Percentiles rank a stretch among this genome's conserved stretches.
Conservation (phyloP, 23 red algal species). For the Agarophyton chilense region DNA sequence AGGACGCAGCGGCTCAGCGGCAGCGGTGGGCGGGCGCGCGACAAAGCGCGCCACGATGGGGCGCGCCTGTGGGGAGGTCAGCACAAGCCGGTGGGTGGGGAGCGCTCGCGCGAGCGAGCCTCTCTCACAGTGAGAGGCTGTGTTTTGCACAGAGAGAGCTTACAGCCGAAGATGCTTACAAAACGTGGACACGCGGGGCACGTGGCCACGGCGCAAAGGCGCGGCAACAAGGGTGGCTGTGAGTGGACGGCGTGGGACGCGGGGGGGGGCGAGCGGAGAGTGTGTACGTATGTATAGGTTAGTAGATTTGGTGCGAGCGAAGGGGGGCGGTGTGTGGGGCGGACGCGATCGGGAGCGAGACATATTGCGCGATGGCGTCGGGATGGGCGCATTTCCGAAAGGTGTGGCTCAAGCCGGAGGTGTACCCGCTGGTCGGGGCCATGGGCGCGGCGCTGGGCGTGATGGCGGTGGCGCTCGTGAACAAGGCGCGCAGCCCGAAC, state of each 20-base stretch:
- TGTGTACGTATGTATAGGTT: too few species aligned
- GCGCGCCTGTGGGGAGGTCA: background rate
- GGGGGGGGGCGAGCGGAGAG: too few species aligned
- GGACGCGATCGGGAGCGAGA: too few species aligned
- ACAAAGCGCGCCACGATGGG: background rate
- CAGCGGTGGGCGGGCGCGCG: background rate
- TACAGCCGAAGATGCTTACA: too few species aligned
- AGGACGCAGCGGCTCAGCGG: background rate
- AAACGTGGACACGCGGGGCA: too few species aligned
- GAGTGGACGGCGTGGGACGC: too few species aligned
- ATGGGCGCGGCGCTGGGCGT: constrained; percentile 73
- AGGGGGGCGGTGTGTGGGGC: too few species aligned
- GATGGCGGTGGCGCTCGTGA: constrained; percentile 15
- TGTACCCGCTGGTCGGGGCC: constrained; percentile 70
- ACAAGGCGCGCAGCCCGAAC: constrained; percentile 56
- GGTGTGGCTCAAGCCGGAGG: constrained; percentile 67
- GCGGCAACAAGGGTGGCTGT: too few species aligned
- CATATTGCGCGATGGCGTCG: constrained; percentile 48
- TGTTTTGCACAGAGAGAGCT: too few species aligned
- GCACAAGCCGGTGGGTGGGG: background rate
- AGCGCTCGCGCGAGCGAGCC: too few species aligned
- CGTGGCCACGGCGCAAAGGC: background rate
- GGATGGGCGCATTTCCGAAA: constrained; percentile 65
- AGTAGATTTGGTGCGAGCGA: too few species aligned
- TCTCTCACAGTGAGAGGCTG: too few species aligned